Conservation (phyloP, 371 early-diverging fungal species). For the Mucor velutinosus region DNA sequence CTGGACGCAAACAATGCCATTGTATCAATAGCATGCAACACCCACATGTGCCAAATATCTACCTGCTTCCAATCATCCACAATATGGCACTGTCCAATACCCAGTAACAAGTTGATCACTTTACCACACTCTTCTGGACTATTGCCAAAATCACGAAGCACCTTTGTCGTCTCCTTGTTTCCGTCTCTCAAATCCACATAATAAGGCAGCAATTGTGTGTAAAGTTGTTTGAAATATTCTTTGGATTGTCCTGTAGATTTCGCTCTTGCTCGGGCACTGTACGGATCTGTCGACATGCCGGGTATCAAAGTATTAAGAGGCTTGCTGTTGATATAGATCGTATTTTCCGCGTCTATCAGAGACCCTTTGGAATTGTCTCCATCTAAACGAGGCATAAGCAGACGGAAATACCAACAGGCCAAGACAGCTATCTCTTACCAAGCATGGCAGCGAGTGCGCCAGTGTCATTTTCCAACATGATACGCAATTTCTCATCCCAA, state of each 20-base stretch:
- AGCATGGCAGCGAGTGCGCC: slow-evolving; percentile 34
- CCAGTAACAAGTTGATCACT: slow-evolving; percentile 61
- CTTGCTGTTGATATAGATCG: slow-evolving; percentile 51
- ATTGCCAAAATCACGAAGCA: slow-evolving; percentile 69
- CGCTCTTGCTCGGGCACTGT: slow-evolving; percentile 52
- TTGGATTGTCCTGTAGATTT: slow-evolving; percentile 60
- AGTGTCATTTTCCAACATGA: slow-evolving; percentile 40
- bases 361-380: slow-evolving; percentile 21
- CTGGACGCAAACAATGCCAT: background rate
- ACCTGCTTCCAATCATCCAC: slow-evolving; percentile 59
- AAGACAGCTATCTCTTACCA: background rate
- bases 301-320: slow-evolving; percentile 57
- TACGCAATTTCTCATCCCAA: slow-evolving; percentile 57
- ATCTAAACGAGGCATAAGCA: background rate
- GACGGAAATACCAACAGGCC: background rate
- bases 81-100: slow-evolving; percentile 60
- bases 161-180: slow-evolving; percentile 63
- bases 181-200: slow-evolving; percentile 70
- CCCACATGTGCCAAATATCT: slow-evolving; percentile 3
- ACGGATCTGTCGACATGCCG: slow-evolving; percentile 60
- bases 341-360: slow-evolving; percentile 36
- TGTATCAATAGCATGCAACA: background rate
- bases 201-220: slow-evolving; percentile 67
- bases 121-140: slow-evolving; percentile 70
- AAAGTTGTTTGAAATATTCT: slow-evolving; percentile 70